Base-by-base conservation (phyloP, 108 stramenopile genomes). In the Mayamaea pseudoterrestris region DNA sequence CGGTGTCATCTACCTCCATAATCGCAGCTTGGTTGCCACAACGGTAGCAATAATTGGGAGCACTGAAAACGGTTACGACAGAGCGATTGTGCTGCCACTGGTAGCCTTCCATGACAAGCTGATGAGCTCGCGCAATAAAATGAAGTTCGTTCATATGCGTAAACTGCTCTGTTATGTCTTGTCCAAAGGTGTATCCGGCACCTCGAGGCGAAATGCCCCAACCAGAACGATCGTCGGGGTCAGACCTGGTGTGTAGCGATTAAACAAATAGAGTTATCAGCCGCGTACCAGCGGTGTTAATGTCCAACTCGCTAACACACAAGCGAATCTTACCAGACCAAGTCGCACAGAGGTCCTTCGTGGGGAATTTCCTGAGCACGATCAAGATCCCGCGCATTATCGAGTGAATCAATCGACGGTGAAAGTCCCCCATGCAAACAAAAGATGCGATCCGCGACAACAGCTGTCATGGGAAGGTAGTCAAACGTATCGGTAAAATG, bases 21-120 rank as follows among this genome's bases (percentile, higher is more conserved):
- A 99, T 96, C 20, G 96, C 98, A 1, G 95, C 98, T 60, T 94
- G 92, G 66, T 99, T 99, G 11, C 98, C 98, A 64, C 96, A 97
- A 27, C 96, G 74, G 68, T 99, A 97, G 63, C 98, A 99, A 65
- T 99, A 99, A 66, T 98, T 98, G 42, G 98, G 98, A 11, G 98
- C 98, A 35, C 80, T 83, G 58, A 96, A 99, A 27, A 99, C 90
- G 2, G 98, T 99, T 22, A 99, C 94, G 29, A 96, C 92, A 49
- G 81, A 83, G 63, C 70, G 81, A 32, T 90, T 82, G 59, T 97
- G 96, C 53, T 83, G 80, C 98, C 95, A 96, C 66, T 95, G 95
- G 57, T 96, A 97, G 8, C 98, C 98, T 35, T 93, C 89, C 90
- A 93, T 93, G 16, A 93, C 92, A 37, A 93, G 63, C 63, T 93